Evolutionary conservation across 2,329 filamentous ascomycete species (phyloP).

Genomic region (Arthrocladium fulminans): DNA sequence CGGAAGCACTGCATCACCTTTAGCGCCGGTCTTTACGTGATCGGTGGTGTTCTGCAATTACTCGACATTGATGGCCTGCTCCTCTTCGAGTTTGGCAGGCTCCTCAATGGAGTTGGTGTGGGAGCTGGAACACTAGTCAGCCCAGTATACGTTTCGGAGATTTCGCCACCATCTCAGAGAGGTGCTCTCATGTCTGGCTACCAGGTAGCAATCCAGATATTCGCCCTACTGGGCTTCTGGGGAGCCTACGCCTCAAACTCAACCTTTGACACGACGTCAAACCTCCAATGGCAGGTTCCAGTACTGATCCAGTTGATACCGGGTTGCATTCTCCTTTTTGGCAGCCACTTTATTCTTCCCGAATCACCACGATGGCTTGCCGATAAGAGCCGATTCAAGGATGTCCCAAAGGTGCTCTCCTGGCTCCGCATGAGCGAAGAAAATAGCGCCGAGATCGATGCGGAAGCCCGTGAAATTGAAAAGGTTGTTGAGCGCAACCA

Average conservation of each 20-base stretch:
- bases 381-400: conserved; percentile 39
- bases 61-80: conserved; percentile 3
- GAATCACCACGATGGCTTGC: conserved; percentile 48
- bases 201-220: conserved; percentile 14
- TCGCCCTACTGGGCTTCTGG: conserved; percentile 16
- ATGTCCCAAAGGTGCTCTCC: conserved; percentile 33
- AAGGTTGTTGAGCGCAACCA: not conserved
- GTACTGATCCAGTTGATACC: conserved; percentile 47
- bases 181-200: conserved; percentile 13
- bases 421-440: conserved; percentile 29
- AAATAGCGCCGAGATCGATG: conserved; percentile 17
- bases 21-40: conserved; percentile 12
- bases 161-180: conserved; percentile 9
- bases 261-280: conserved; percentile 7
- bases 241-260: conserved; percentile 12
- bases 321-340: conserved; percentile 41
- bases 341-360: conserved; percentile 41
- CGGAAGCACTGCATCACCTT: conserved; percentile 12
- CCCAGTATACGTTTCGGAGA: conserved; percentile 16
- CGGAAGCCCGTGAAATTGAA: conserved; percentile 10
- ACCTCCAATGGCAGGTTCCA: conserved; percentile 44
- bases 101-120: conserved; percentile 15
- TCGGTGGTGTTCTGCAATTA: conserved; percentile 12
- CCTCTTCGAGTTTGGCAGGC: conserved; percentile 12
- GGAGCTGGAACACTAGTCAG: conserved; percentile 15